These are phyloP conservation scores for Pestalotiopsis sp. DNA, from an alignment of 2,329 filamentous ascomycete species.

Conservation along the genomic window DNA sequence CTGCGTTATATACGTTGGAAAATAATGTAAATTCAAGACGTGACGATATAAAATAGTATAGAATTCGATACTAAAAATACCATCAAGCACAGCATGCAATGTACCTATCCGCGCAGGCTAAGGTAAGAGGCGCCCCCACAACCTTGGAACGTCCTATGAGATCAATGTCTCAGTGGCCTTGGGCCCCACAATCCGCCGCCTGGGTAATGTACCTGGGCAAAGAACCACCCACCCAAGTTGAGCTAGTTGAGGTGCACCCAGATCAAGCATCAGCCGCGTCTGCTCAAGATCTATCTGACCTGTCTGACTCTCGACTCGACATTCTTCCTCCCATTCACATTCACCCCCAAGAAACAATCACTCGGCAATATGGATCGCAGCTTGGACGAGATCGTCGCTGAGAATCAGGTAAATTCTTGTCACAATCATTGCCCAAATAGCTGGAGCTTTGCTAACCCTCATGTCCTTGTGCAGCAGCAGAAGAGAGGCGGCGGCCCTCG, in stretches of 20 bases:
- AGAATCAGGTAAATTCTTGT: conserved; percentile 28
- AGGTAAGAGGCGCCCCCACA: no score
- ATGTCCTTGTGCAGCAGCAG: conserved; percentile 18
- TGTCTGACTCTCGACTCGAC: not conserved
- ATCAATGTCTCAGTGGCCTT: no score
- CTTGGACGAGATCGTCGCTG: conserved; percentile 37
- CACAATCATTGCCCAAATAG: not conserved
- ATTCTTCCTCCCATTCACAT: not conserved
- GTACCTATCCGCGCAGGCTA: not conserved
- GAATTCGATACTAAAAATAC: no score
- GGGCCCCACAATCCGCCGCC: not conserved
- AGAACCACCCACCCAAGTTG: not conserved
- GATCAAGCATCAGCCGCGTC: conserved; percentile 1
- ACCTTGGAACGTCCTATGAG: no score
- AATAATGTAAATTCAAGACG: no score
- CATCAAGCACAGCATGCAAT: no score
- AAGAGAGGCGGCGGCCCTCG: conserved; percentile 28
- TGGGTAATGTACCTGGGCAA: not conserved
- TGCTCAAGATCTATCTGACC: no score
- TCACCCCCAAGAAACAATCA: not conserved
- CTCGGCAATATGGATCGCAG: conserved; percentile 31
- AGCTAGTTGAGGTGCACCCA: not conserved
- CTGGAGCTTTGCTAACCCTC: conserved; percentile 9
- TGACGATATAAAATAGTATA: no score
- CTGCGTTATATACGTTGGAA: no score